These are phyloP conservation scores for Oleoguttula mirabilis DNA, from an alignment of 495 filamentous ascomycete species.

Conservation along the genomic window DNA sequence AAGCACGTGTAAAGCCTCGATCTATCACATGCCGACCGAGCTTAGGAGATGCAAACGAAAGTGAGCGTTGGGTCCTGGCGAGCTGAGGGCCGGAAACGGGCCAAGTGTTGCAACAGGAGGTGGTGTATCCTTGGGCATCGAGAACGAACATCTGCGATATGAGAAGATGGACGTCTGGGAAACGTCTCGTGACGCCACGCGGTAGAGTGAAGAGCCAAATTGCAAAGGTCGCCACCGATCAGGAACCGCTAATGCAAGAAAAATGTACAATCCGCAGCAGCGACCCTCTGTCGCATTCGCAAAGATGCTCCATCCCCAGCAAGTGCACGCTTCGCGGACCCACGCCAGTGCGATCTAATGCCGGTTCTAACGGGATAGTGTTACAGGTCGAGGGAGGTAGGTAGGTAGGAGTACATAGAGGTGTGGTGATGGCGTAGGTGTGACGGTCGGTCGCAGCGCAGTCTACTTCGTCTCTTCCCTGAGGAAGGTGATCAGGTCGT, in stretches of 20 bases:
- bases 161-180: neutral
- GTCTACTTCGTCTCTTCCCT: conserved; percentile 32
- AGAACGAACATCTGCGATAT: neutral
- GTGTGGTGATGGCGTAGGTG: neutral
- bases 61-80: neutral
- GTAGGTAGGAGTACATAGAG: conserved; percentile 8
- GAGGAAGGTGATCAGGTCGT: conserved; percentile 78
- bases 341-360: too few relatives aligned
- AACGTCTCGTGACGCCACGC: too few relatives aligned
- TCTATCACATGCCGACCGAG: neutral
- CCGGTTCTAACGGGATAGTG: conserved; percentile 6
- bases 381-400: conserved; percentile 11
- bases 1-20: neutral
- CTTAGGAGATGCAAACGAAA: neutral
- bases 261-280: too few relatives aligned
- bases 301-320: too few relatives aligned
- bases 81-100: neutral
- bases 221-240: neutral
- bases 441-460: neutral
- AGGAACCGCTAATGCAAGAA: neutral
- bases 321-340: too few relatives aligned
- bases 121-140: neutral
- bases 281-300: too few relatives aligned
- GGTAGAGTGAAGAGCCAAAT: conserved; percentile 1
- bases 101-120: neutral